A percentile compares a stretch with the other conserved stretches of the same genome.
phyloP scores from a whole-genome alignment of 139 green algal genomes.

The Coccomyxa sp. region DNA sequence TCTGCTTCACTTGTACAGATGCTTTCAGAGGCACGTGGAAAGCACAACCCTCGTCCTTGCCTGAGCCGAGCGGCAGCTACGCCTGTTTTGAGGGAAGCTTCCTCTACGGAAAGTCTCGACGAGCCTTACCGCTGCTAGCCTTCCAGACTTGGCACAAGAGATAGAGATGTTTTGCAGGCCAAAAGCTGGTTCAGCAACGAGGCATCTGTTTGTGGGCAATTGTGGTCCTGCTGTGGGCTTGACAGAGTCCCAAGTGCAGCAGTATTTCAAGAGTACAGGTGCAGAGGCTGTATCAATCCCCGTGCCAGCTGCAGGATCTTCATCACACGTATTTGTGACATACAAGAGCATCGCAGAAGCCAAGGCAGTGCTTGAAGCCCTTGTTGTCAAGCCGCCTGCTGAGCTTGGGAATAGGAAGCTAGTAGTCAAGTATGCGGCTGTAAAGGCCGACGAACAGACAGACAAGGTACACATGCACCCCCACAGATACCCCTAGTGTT shows the following conservation, averaged over 20 bases:
- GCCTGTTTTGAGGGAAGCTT: too few relatives aligned
- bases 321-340: neutral
- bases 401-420: constrained; percentile 21
- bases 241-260: neutral
- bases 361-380: constrained; percentile 26
- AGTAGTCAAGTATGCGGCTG: constrained; percentile 38
- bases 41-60: too few relatives aligned
- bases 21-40: too few relatives aligned
- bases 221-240: constrained; percentile 31
- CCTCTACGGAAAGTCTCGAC: too few relatives aligned
- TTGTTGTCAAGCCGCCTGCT: constrained; percentile 17
- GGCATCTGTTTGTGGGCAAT: constrained; percentile 59
- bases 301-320: constrained; percentile 5
- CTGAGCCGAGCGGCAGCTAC: too few relatives aligned
- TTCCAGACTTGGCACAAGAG: too few relatives aligned
- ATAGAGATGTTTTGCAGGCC: constrained; percentile 15
- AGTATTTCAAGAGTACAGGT: constrained; percentile 19
- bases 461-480: neutral
- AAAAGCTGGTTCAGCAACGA: constrained; percentile 17
- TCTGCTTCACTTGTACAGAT: too few relatives aligned
- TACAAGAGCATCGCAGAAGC: constrained; percentile 28
- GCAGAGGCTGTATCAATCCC: constrained; percentile 14
- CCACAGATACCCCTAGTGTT: neutral
- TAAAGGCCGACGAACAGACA: constrained; percentile 1
- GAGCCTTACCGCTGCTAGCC: too few relatives aligned